Evolutionary conservation across 2,329 filamentous ascomycete genomes (phyloP).

Genomic region (Talaromyces atroroseus): DNA sequence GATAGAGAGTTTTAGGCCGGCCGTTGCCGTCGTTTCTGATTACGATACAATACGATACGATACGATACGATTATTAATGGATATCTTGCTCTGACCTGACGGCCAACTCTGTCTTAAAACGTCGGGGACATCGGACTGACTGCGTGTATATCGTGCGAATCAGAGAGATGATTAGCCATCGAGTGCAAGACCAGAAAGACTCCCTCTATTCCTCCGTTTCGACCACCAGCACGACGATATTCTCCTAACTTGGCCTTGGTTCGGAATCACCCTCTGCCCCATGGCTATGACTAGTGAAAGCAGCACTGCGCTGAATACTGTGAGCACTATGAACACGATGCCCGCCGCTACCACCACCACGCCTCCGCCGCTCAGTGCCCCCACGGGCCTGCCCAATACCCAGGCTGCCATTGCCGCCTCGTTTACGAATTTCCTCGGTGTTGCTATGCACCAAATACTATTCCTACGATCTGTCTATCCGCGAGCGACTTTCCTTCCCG

Average conservation of each 20-base stretch:
- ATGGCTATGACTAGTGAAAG: constrained; percentile 40
- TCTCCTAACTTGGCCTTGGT: constrained; percentile 16
- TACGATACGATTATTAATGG: constrained; percentile 4
- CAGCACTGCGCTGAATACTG: constrained; percentile 22
- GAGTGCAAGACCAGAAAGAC: constrained; percentile 39
- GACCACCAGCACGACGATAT: constrained; percentile 11
- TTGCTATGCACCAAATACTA: constrained; percentile 79
- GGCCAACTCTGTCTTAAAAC: constrained; percentile 8
- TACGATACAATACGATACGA: neutral
- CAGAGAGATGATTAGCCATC: constrained; percentile 42
- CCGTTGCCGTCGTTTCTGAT: neutral
- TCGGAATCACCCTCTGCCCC: constrained; percentile 12
- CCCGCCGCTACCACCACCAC: constrained; percentile 29
- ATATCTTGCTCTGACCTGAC: constrained; percentile 17
- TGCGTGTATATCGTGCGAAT: constrained; percentile 20
- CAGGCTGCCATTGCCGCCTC: constrained; percentile 58
- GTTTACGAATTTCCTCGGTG: constrained; percentile 74
- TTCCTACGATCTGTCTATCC: constrained; percentile 80
- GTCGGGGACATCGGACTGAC: constrained; percentile 4
- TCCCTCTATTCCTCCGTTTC: constrained; percentile 32
- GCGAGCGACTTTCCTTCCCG: constrained; percentile 66
- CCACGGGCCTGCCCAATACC: constrained; percentile 40
- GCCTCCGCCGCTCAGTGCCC: constrained; percentile 33
- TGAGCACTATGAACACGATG: constrained; percentile 26
- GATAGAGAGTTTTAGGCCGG: neutral